phyloP scores from a whole-genome alignment of 768 basidiomycete species.

The Boletales sp. region DNA sequence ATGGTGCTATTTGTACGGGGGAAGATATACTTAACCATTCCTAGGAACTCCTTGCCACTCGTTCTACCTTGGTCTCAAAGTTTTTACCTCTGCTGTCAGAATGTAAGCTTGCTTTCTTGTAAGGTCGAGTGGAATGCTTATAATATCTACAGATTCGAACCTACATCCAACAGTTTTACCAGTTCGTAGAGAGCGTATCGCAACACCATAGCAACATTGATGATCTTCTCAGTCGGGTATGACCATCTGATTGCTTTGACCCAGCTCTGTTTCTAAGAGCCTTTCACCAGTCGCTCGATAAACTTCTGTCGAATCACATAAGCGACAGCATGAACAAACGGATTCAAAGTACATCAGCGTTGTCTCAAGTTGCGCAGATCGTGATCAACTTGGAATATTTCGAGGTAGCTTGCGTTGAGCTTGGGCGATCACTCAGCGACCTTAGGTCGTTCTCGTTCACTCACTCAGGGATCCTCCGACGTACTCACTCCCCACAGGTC shows the following conservation, averaged over 20 bases:
- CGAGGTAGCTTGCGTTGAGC: constrained; percentile 75
- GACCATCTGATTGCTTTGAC: constrained; percentile 1
- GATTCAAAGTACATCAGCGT: constrained; percentile 68
- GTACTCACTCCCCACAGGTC: constrained; percentile 47
- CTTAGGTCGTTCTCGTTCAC: constrained; percentile 53
- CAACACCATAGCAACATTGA: constrained; percentile 92
- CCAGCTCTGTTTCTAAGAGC: not conserved
- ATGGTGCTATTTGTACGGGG: not conserved
- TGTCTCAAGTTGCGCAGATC: constrained; percentile 91
- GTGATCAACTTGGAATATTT: constrained; percentile 93
- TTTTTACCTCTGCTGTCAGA: constrained; percentile 92
- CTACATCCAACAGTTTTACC: constrained; percentile 94
- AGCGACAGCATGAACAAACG: constrained; percentile 71
- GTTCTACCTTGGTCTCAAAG: constrained; percentile 92
- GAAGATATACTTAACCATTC: constrained; percentile 1
- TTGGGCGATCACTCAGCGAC: constrained; percentile 80
- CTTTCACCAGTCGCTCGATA: constrained; percentile 71
- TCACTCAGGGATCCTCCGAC: not conserved
- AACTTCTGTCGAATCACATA: constrained; percentile 71
- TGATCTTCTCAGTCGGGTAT: constrained; percentile 83
- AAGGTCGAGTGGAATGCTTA: not conserved
- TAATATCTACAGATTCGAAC: constrained; percentile 58
- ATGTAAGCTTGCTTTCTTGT: constrained; percentile 41
- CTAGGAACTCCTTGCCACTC: constrained; percentile 62
- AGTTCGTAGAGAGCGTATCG: constrained; percentile 92